Percentiles rank a stretch among this genome's conserved stretches.
These are phyloP conservation scores for Paraphoma chrysanthemicola DNA, from an alignment of 2,329 filamentous ascomycete species.

Conservation along the genomic window DNA sequence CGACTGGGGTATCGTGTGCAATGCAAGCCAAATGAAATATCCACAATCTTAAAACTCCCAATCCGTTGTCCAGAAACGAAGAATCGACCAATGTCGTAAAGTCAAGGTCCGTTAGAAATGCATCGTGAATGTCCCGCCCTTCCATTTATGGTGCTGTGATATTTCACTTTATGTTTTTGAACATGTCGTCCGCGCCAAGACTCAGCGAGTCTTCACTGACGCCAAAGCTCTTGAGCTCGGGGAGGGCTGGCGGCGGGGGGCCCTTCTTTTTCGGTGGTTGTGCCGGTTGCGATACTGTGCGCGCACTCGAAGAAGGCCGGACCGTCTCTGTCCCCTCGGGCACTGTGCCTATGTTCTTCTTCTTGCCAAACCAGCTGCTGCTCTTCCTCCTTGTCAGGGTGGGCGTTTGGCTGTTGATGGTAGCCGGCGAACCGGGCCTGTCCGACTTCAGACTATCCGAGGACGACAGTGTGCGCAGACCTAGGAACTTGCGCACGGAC, in stretches of 20 bases:
- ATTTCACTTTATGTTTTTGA: slow-evolving; percentile 48
- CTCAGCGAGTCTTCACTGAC: slow-evolving; percentile 42
- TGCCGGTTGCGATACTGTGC: slow-evolving; percentile 22
- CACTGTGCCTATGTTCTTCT: slow-evolving; percentile 42
- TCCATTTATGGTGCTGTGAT: slow-evolving; percentile 2
- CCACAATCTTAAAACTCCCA: slow-evolving; percentile 41
- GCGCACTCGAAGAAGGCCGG: slow-evolving; percentile 26
- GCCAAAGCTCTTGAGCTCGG: slow-evolving; percentile 46
- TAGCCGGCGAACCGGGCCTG: slow-evolving; percentile 45
- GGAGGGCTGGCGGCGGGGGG: slow-evolving; percentile 49
- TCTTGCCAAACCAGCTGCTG: slow-evolving; percentile 49
- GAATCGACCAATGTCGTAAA: slow-evolving; percentile 42
- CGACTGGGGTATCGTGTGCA: slow-evolving; percentile 45
- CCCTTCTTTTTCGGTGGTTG: slow-evolving; percentile 36
- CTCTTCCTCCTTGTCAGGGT: slow-evolving; percentile 47
- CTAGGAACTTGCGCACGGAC: slow-evolving; percentile 51
- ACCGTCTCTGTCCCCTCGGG: slow-evolving; percentile 41
- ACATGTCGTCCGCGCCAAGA: slow-evolving; percentile 48
- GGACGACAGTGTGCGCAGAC: slow-evolving; percentile 46
- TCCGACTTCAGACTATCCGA: slow-evolving; percentile 46
- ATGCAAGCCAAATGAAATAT: slow-evolving; percentile 44
- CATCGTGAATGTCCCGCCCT: slow-evolving; percentile 26
- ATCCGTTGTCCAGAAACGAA: slow-evolving; percentile 25
- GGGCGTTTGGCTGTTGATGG: slow-evolving; percentile 39
- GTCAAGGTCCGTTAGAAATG: slow-evolving; percentile 35